Percentiles rank a stretch among this genome's conserved stretches.
Conservation (phyloP, 1,284 basidiomycete genomes). For the Marasmius tenuissimus region DNA sequence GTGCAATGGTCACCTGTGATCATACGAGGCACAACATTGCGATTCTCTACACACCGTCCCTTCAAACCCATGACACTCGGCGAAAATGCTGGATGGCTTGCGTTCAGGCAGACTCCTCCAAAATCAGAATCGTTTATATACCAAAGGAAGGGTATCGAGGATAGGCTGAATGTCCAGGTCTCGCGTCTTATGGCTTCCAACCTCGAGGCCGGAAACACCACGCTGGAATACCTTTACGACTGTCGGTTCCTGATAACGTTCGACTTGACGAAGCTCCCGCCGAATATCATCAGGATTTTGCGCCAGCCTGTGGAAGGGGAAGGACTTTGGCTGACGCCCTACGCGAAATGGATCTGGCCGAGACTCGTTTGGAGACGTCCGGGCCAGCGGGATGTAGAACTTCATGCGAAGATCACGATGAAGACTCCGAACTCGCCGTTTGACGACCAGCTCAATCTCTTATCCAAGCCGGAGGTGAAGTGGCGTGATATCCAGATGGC, state of each 20-base stretch:
- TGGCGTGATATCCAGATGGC: conserved; percentile 14
- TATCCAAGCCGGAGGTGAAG: conserved; percentile 1
- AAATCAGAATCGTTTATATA: not conserved
- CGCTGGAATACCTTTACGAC: conserved; percentile 54
- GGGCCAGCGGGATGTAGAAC: not conserved
- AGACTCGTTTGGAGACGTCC: conserved; percentile 32
- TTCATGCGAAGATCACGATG: conserved; percentile 5
- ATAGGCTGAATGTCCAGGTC: conserved; percentile 33
- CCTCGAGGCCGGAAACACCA: conserved; percentile 4
- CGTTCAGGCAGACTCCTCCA: conserved; percentile 31
- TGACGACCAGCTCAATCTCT: not conserved
- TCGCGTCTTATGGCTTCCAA: conserved; percentile 29
- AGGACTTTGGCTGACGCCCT: conserved; percentile 34
- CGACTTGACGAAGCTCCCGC: conserved; percentile 41
- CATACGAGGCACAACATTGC: conserved; percentile 25
- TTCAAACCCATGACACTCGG: conserved; percentile 10
- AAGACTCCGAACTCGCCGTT: not conserved
- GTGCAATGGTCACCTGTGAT: conserved; percentile 63
- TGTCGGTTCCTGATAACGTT: conserved; percentile 56
- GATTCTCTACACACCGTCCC: conserved; percentile 18
- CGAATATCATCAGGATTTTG: conserved; percentile 8
- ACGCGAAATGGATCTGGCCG: conserved; percentile 48
- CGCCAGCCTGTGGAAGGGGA: conserved; percentile 4
- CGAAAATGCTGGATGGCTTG: conserved; percentile 35
- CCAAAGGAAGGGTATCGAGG: not conserved